A percentile compares a stretch with the other conserved stretches of the same genome.
Conservation (phyloP, 2,329 filamentous ascomycete species). For the Claviceps paspali region DNA sequence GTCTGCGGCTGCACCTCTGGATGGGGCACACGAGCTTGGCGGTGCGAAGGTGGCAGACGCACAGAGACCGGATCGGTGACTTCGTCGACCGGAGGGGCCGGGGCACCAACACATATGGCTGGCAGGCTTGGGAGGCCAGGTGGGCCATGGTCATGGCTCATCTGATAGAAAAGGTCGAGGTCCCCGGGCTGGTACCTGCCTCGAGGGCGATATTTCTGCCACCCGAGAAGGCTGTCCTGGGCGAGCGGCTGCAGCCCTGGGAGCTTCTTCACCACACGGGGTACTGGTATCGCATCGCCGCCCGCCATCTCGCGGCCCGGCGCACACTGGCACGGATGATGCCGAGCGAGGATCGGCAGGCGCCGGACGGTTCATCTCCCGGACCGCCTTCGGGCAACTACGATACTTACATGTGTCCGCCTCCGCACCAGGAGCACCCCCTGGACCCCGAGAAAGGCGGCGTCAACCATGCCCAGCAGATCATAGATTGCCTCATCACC, state of each 20-base stretch:
- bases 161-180: constrained; percentile 37
- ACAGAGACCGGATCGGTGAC: constrained; percentile 58
- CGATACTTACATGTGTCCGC: constrained; percentile 52
- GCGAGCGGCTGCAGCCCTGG: constrained; percentile 46
- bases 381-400: constrained; percentile 36
- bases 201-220: constrained; percentile 32
- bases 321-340: constrained; percentile 39
- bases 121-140: constrained; percentile 82
- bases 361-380: constrained; percentile 31
- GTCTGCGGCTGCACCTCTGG: constrained; percentile 72
- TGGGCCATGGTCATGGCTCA: constrained; percentile 50
- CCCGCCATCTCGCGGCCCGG: constrained; percentile 38
- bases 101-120: constrained; percentile 79
- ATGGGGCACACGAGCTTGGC: constrained; percentile 64
- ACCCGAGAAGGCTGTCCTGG: constrained; percentile 42
- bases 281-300: constrained; percentile 50
- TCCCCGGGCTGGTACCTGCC: constrained; percentile 32
- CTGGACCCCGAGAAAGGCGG: constrained; percentile 27
- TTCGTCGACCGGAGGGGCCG: constrained; percentile 72
- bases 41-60: constrained; percentile 64
- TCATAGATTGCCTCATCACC: constrained; percentile 35
- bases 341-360: constrained; percentile 39
- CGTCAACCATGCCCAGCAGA: constrained; percentile 38
- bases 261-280: constrained; percentile 50
- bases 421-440: constrained; percentile 45